Conservation (phyloP, 352 stramenopile species). For the Phytophthora ramorum region DNA sequence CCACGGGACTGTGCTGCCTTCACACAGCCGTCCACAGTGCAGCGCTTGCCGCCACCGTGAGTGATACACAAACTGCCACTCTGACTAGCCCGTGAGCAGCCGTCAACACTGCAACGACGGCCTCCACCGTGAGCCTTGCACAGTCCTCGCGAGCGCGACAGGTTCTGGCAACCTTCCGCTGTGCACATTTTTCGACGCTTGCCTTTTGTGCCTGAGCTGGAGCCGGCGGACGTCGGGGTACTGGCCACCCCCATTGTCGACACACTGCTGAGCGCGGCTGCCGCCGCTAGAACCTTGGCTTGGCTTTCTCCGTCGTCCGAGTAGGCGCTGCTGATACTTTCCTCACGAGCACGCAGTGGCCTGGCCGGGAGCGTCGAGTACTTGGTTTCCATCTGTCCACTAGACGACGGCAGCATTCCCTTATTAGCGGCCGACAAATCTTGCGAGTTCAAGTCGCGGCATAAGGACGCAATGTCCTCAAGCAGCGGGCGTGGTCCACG, state of each 20-base stretch:
- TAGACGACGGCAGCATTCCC: constrained; percentile 27
- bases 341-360: constrained; percentile 35
- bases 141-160: constrained; percentile 77
- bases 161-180: constrained; percentile 73
- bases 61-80: constrained; percentile 86
- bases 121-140: constrained; percentile 34
- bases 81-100: constrained; percentile 80
- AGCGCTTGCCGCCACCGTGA: constrained; percentile 85
- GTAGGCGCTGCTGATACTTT: constrained; percentile 38
- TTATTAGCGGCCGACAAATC: constrained; percentile 47
- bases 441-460: constrained; percentile 78
- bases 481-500: constrained; percentile 59
- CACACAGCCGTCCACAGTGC: constrained; percentile 77
- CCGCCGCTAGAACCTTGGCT: constrained; percentile 36
- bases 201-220: constrained; percentile 43
- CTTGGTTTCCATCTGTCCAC: constrained; percentile 35
- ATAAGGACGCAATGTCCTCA: constrained; percentile 83
- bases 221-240: constrained; percentile 17
- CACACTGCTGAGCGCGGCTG: constrained; percentile 35
- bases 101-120: constrained; percentile 78
- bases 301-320: constrained; percentile 42
- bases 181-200: constrained; percentile 88
- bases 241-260: constrained; percentile 28
- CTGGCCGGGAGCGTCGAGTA: constrained; percentile 32
- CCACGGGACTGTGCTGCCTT: constrained; percentile 83